Conservation (phyloP, 768 basidiomycete species). For the Phaeotremella fagi region DNA sequence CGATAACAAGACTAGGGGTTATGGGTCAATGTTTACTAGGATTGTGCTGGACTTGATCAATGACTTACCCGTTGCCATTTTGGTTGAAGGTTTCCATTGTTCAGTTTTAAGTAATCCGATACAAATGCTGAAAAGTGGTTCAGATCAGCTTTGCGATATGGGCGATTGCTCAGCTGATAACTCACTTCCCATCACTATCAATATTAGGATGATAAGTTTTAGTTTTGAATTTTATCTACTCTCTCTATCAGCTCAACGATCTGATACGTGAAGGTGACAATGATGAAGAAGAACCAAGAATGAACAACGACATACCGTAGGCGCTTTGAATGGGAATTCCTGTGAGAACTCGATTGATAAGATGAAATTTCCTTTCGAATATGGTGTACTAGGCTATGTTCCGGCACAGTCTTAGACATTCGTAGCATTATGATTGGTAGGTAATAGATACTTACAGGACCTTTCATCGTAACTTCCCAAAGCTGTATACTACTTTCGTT, state of each 20-base stretch:
- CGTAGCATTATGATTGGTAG: background rate
- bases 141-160: background rate
- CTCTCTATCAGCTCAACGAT: background rate
- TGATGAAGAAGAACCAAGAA: background rate
- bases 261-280: background rate
- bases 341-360: slow-evolving; percentile 41
- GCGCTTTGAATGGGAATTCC: slow-evolving; percentile 49
- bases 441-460: slow-evolving; percentile 46
- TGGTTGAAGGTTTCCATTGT: slow-evolving; percentile 49
- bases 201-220: slow-evolving; percentile 49
- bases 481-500: slow-evolving; percentile 42
- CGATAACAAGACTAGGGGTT: slow-evolving; percentile 38
- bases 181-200: slow-evolving; percentile 49
- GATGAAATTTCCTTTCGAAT: slow-evolving; percentile 45
- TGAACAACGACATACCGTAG: slow-evolving; percentile 20
- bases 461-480: slow-evolving; percentile 42
- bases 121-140: slow-evolving; percentile 35
- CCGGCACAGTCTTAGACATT: background rate
- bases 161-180: background rate
- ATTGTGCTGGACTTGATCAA: background rate
- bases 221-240: slow-evolving; percentile 46
- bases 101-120: slow-evolving; percentile 49
- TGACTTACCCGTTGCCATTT: slow-evolving; percentile 41
- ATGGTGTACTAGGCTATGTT: slow-evolving; percentile 34
- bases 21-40: background rate